phyloP scores from a whole-genome alignment of 495 filamentous ascomycete species.

The Aspergillus cavernicola region DNA sequence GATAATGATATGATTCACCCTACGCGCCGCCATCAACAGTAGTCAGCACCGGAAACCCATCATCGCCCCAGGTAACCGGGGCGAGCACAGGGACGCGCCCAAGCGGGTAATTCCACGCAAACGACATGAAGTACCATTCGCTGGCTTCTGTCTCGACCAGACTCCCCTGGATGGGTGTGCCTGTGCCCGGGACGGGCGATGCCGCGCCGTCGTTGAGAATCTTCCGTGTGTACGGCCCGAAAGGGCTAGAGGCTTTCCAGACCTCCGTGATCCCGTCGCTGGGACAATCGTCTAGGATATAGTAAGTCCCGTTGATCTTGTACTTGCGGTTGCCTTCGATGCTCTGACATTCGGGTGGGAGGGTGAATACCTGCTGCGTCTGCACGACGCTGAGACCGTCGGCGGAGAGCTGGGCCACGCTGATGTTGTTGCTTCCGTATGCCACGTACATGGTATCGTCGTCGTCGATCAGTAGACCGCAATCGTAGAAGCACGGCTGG shows the following conservation, averaged over 20 bases:
- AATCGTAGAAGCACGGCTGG: constrained; percentile 55
- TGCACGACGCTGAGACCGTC: constrained; percentile 44
- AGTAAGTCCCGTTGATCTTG: constrained; percentile 50
- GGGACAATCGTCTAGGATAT: too few relatives aligned
- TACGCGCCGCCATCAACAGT: constrained; percentile 13
- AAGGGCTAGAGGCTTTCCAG: constrained; percentile 34
- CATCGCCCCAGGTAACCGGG: constrained; percentile 45
- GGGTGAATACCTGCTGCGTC: constrained; percentile 40
- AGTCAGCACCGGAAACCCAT: constrained; percentile 49
- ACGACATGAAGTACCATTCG: constrained; percentile 58
- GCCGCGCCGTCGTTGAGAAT: constrained; percentile 22
- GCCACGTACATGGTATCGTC: constrained; percentile 57
- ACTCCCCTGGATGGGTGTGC: constrained; percentile 52
- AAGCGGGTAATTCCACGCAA: constrained; percentile 50
- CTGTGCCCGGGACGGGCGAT: constrained; percentile 41
- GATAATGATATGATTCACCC: not conserved
- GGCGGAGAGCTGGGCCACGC: constrained; percentile 25
- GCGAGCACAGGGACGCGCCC: constrained; percentile 56
- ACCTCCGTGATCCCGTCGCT: too few relatives aligned
- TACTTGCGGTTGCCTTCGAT: constrained; percentile 47
- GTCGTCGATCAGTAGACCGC: constrained; percentile 51
- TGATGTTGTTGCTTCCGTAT: constrained; percentile 33
- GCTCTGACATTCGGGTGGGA: too few relatives aligned
- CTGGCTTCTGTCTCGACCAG: constrained; percentile 49
- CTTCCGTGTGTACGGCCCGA: constrained; percentile 43